Percentiles rank a stretch among this genome's conserved stretches.
Evolutionary conservation across 177 flowering plant genomes (phyloP).

Genomic region (Vitis hybrid): DNA sequence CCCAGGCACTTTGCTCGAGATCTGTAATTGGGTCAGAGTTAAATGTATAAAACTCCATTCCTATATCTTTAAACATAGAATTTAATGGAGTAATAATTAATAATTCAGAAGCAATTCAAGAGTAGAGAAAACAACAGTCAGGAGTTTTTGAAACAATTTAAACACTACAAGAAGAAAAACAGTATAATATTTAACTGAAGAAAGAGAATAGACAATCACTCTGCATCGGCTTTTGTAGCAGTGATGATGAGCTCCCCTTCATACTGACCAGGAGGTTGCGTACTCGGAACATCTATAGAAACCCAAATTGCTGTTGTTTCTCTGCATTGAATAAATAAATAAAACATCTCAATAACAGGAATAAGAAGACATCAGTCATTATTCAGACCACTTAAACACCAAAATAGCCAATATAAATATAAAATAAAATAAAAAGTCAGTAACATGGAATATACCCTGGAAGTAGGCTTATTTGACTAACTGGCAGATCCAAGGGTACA

Average conservation of each 20-base stretch:
- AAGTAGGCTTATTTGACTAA: constrained; percentile 56
- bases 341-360: constrained; percentile 7
- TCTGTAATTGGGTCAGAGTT: constrained; percentile 40
- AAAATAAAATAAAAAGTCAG: constrained; percentile 11
- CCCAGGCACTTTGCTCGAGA: constrained; percentile 40
- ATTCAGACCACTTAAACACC: not conserved
- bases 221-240: constrained; percentile 69
- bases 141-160: not conserved
- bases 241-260: constrained; percentile 81
- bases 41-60: constrained; percentile 9
- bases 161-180: not conserved
- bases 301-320: constrained; percentile 89
- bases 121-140: no score
- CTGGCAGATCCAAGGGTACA: constrained; percentile 85
- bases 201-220: constrained; percentile 49
- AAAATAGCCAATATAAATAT: not conserved
- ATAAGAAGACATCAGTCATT: not conserved
- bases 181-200: constrained; percentile 30
- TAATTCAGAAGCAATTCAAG: no score
- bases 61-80: not conserved
- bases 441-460: constrained; percentile 67
- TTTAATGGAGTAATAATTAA: not conserved
- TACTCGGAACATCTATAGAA: constrained; percentile 79
- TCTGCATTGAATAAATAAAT: constrained; percentile 41
- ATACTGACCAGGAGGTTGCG: constrained; percentile 87